phyloP scores from a whole-genome alignment of 805 yeast genomes.

The Candida loeiensis region DNA sequence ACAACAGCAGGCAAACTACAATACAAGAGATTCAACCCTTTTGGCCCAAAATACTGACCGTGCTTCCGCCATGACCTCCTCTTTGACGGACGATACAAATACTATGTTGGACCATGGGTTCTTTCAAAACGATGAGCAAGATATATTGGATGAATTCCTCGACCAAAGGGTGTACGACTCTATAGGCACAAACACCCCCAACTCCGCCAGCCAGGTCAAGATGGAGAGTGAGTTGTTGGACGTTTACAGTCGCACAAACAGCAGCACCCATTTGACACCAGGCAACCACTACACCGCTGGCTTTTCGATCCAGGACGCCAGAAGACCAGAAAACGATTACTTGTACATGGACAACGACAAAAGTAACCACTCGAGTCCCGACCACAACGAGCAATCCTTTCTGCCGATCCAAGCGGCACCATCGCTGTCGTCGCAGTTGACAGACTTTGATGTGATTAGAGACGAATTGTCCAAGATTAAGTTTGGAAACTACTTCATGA shows the following conservation, averaged over 20 bases:
- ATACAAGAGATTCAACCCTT: not conserved
- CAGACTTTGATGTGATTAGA: conserved; percentile 44
- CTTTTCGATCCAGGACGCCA: not conserved
- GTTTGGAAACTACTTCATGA: conserved; percentile 46
- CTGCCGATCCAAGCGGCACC: not conserved
- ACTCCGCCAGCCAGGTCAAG: conserved; percentile 12
- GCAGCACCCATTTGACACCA: conserved; percentile 1
- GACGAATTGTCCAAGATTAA: conserved; percentile 49
- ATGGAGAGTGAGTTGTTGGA: conserved; percentile 16
- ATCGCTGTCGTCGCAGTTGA: conserved; percentile 10
- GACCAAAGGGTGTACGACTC: conserved; percentile 50
- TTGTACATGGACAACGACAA: conserved; percentile 19
- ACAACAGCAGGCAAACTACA: not conserved
- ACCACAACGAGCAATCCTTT: not conserved
- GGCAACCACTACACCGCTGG: not conserved
- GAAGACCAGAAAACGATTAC: conserved; percentile 16
- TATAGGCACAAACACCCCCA: conserved; percentile 19
- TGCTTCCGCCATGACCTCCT: conserved; percentile 15
- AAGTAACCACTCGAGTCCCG: not conserved
- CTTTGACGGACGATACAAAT: conserved; percentile 21
- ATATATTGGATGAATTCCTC: conserved; percentile 54
- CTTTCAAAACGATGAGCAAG: conserved; percentile 36
- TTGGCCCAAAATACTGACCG: not conserved
- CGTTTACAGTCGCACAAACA: conserved; percentile 5
- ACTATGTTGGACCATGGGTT: conserved; percentile 21